Evolutionary conservation across 768 basidiomycete species (phyloP), one percentile per base, ranked within the genome.

Genomic region (Lyophyllum semitale): DNA sequence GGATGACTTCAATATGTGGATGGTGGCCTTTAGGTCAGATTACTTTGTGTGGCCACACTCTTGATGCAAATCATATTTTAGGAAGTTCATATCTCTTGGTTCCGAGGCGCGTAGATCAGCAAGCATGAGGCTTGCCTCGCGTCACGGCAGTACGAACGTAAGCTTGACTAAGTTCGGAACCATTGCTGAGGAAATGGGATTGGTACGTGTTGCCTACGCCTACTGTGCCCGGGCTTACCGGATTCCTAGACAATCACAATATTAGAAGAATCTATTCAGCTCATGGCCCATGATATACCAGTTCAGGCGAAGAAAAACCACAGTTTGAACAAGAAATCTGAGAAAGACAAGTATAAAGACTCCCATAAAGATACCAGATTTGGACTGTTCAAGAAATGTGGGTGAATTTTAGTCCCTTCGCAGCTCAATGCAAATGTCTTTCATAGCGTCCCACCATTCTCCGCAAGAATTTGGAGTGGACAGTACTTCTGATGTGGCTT

Each of bases 1-100:
- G 17, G 82, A 84, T 8, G 91, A 93, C 63, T 93, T 91, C 59
- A 72, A 84, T 46, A 72, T 65, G 45, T 93, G 91, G 91, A 88
- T 89, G 82, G 59, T 74, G 23, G 85, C 87, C 25, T 82, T 92
- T 65, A 85, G 91, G 90, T 88, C 61, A 69, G 55, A 15, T 51
- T 22, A 54, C 38, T 52, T 29, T 29, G 32, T 53, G 52, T 27
- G 32, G 13, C 17, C 17, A 29, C 8, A 17, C 20, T 33, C n/a
- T 51, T 42, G n/a, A 33, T 37, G 29, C 3, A 27, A 48, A 17
- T 27, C 30, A 11, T 3, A 25, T 35, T 26, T 22, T 64, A 92
- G 90, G 70, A 84, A 79, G 64, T 89, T 89, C 61, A 81, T 85
- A 59, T 76, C 78, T n/a, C 63, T 73, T 32, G 78, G 75, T 13